Conservation (phyloP, 2,329 filamentous ascomycete species). For the Diaporthe aspalathi region DNA sequence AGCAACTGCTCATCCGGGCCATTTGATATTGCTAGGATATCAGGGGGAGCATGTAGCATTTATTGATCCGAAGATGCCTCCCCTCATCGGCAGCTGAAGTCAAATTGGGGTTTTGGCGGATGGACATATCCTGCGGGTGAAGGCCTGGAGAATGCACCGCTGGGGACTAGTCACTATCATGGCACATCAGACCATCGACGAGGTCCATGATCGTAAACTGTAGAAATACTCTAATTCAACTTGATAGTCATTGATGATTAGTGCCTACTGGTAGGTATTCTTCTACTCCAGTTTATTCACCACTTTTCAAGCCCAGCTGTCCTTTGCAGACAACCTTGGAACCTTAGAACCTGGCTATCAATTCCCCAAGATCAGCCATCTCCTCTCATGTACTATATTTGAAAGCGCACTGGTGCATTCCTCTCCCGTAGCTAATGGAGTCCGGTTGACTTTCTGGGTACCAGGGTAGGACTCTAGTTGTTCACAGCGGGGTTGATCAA, state of each 20-base stretch:
- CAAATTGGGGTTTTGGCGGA: neutral
- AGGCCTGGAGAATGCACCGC: neutral
- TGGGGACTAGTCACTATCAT: neutral
- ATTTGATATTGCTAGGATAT: neutral
- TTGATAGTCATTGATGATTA: no score
- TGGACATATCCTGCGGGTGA: neutral
- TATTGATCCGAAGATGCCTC: neutral
- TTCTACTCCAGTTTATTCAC: no score
- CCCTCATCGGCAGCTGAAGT: neutral
- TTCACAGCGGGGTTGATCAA: conserved; percentile 29
- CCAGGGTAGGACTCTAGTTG: no score
- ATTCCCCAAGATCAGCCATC: no score
- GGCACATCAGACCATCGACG: neutral
- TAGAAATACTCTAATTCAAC: neutral
- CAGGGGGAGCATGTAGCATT: neutral
- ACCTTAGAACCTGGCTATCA: no score
- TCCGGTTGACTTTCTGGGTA: no score
- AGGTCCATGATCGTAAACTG: neutral
- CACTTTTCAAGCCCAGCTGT: no score
- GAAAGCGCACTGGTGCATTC: no score
- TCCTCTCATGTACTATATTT: no score
- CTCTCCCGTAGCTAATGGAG: no score
- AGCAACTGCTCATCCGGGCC: neutral
- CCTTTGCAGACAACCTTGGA: no score
- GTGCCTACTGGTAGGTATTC: no score